Conservation (phyloP, 1,139 yeast genomes). For the Zygosaccharomyces sapae region DNA sequence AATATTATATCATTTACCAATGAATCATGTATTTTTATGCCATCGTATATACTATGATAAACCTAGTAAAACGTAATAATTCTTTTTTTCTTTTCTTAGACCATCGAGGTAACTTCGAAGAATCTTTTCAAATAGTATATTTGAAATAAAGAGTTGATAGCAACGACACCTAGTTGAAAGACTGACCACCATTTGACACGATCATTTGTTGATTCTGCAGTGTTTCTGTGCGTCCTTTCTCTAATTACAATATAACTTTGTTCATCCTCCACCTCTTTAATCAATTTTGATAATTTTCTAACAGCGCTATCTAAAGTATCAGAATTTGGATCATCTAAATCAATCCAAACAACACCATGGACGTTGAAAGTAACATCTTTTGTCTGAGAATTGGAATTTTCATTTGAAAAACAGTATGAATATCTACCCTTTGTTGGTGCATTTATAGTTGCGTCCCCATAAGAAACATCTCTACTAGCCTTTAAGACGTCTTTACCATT, state of each 20-base stretch:
- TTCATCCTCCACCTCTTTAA: slow-evolving; percentile 87
- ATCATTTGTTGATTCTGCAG: slow-evolving; percentile 95
- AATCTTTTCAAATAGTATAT: slow-evolving; percentile 90
- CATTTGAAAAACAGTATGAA: slow-evolving; percentile 89
- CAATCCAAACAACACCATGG: slow-evolving; percentile 87
- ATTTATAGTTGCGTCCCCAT: slow-evolving; percentile 71
- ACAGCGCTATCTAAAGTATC: slow-evolving; percentile 86
- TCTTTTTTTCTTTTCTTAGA: slow-evolving; percentile 39
- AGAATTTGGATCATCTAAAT: slow-evolving; percentile 73
- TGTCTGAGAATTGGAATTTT: slow-evolving; percentile 63
- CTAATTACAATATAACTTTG: slow-evolving; percentile 89
- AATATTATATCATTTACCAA: background rate
- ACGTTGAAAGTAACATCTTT: slow-evolving; percentile 94
- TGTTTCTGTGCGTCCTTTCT: slow-evolving; percentile 96
- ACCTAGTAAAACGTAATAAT: background rate
- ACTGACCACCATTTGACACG: slow-evolving; percentile 98
- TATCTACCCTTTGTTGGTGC: slow-evolving; percentile 71
- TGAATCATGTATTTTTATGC: slow-evolving; percentile 4
- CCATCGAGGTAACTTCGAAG: slow-evolving; percentile 89
- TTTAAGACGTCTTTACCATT: slow-evolving; percentile 34
- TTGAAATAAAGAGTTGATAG: slow-evolving; percentile 84
- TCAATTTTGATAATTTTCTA: slow-evolving; percentile 66
- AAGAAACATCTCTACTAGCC: slow-evolving; percentile 56
- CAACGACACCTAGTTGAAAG: slow-evolving; percentile 83
- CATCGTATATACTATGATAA: slow-evolving; percentile 1